Conservation (phyloP, 805 yeast species). For the Myxozyma monticola region DNA sequence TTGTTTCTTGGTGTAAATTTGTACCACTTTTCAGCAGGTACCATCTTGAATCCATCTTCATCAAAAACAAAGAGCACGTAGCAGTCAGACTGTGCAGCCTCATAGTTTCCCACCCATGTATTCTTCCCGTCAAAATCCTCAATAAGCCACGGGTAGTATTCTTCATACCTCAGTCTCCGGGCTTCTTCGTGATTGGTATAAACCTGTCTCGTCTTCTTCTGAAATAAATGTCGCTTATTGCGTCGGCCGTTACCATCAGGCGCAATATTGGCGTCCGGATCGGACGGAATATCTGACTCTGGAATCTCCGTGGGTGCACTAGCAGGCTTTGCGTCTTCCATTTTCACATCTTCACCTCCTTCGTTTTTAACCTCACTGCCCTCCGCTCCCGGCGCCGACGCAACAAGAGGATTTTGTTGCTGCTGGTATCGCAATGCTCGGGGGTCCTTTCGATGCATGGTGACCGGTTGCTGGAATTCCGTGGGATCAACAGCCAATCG, state of each 20-base stretch:
- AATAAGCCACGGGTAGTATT: slow-evolving; percentile 96
- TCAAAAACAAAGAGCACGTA: slow-evolving; percentile 84
- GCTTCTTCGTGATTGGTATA: slow-evolving; percentile 79
- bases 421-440: slow-evolving; percentile 84
- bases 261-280: slow-evolving; percentile 15
- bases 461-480: slow-evolving; percentile 73
- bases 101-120: slow-evolving; percentile 94
- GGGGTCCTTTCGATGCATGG: slow-evolving; percentile 92
- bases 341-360: slow-evolving; percentile 9
- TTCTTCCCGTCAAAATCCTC: slow-evolving; percentile 94
- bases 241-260: slow-evolving; percentile 20
- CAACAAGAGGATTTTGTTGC: slow-evolving; percentile 37
- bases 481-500: slow-evolving; percentile 70
- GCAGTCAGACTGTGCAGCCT: slow-evolving; percentile 85
- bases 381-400: slow-evolving; percentile 18
- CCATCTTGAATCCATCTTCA: slow-evolving; percentile 84
- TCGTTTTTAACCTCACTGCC: slow-evolving; percentile 22
- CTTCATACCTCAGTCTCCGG: slow-evolving; percentile 86
- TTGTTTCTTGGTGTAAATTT: slow-evolving; percentile 90
- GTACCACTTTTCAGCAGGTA: slow-evolving; percentile 93
- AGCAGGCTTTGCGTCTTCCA: slow-evolving; percentile 26
- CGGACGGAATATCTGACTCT: slow-evolving; percentile 33
- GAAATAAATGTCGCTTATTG: slow-evolving; percentile 49
- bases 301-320: slow-evolving; percentile 36
- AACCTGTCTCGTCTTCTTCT: slow-evolving; percentile 82